Percentiles rank a stretch among this genome's conserved stretches.
phyloP scores from a whole-genome alignment of 495 filamentous ascomycete species.

The Xylaria telfairii region DNA sequence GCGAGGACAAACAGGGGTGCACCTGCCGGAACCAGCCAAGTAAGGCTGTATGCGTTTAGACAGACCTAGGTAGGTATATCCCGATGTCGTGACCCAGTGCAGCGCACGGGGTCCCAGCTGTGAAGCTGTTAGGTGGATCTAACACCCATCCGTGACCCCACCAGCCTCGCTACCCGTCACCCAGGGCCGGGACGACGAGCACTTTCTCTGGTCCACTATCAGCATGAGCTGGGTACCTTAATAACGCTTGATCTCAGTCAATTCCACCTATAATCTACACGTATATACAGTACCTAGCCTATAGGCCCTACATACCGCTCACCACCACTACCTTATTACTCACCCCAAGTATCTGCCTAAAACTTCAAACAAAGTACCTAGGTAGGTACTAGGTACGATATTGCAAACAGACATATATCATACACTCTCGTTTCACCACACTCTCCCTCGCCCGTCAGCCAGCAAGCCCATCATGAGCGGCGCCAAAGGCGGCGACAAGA shows the following conservation, averaged over 20 bases:
- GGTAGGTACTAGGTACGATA: no score
- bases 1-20: no score
- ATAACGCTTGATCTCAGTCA: conserved; percentile 11
- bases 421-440: not conserved
- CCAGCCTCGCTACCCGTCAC: not conserved
- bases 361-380: not conserved
- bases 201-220: conserved; percentile 1
- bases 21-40: not conserved
- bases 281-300: not conserved
- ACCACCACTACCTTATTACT: not conserved
- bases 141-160: not conserved
- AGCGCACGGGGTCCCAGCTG: not conserved
- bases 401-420: not conserved
- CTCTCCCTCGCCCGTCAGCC: not conserved
- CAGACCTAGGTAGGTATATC: no score
- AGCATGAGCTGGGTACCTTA: not conserved
- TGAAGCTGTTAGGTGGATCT: not conserved
- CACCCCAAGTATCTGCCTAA: not conserved
- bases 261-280: not conserved
- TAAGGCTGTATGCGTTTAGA: not conserved
- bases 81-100: not conserved
- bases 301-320: not conserved
- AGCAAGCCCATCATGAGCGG: conserved; percentile 35
- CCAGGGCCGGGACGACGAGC: not conserved
- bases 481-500: conserved; percentile 49